These are phyloP conservation scores for Parachaetomium inaequale DNA, from an alignment of 495 filamentous ascomycete genomes.

Conservation along the genomic window DNA sequence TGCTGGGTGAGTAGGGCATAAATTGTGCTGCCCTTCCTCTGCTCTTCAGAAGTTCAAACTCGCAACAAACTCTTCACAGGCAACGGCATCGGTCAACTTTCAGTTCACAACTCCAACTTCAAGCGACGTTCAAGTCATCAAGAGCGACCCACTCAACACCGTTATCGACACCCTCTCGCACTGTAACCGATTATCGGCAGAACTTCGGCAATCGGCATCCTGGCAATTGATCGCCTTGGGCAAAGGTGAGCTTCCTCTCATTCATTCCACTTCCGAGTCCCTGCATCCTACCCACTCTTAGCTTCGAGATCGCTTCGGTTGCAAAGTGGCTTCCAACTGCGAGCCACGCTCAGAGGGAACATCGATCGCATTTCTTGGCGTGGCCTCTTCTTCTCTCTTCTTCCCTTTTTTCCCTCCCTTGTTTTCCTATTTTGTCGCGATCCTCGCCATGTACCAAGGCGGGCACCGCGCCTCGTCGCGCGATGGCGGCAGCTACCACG, in stretches of 20 bases:
- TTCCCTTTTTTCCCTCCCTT: neutral
- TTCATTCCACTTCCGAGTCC: neutral
- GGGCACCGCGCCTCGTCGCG: slow-evolving; percentile 20
- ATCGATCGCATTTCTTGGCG: neutral
- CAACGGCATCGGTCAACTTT: neutral
- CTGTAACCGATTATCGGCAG: slow-evolving; percentile 10
- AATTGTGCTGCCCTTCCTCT: neutral
- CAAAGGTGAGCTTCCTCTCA: slow-evolving; percentile 7
- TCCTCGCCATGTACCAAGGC: slow-evolving; percentile 25
- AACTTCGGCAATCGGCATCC: neutral
- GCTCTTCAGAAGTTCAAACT: neutral
- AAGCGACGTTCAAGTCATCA: neutral
- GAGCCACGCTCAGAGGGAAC: neutral
- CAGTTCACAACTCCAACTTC: neutral
- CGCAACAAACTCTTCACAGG: neutral
- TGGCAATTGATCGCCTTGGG: neutral
- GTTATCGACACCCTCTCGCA: slow-evolving; percentile 1
- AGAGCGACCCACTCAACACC: neutral
- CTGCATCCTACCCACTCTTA: slow-evolving; percentile 3
- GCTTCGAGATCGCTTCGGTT: neutral
- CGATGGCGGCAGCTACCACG: slow-evolving; percentile 24
- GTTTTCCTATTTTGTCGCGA: slow-evolving; percentile 14
- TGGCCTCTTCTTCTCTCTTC: neutral
- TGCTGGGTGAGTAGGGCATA: too few species aligned
- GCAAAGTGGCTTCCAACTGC: neutral